Base-by-base conservation (phyloP, 768 basidiomycete species). In the Tubosaeta brunneosetosa region DNA sequence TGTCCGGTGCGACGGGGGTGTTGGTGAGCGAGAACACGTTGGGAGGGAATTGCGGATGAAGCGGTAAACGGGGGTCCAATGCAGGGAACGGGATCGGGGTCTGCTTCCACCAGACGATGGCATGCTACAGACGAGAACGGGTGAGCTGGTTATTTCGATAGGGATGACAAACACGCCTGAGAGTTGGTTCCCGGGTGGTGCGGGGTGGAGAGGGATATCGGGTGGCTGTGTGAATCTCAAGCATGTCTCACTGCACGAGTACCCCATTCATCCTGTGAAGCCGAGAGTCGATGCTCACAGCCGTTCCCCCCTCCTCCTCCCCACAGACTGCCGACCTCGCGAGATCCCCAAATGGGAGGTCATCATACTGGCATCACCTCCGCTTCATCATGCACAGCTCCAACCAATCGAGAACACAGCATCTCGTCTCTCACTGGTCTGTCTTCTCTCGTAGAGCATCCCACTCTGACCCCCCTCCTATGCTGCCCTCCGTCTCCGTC, bases 71-170 rank as follows among this genome's bases (percentile, higher is more conserved):
- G n/a, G n/a, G n/a, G n/a, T n/a, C n/a, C n/a, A n/a, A n/a, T n/a
- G n/a, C n/a, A n/a, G 79, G 86, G 49, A 91, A 74, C 8, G 83
- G 83, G 13, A 88, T 78, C 11, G 88, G 79, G 9, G 83, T 85
- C 1, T 86, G 83, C 70, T 88, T 89, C 88, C 89, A 91, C 87
- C 88, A 92, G n/a, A n/a, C 89, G 17, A 90, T 74, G 3, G 88
- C 86, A 64, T 86, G 83, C 83, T 75, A 53, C 26, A 47, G 34
- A 40, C 13, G 37, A 44, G n/a, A n/a, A n/a, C n/a, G n/a, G n/a
- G n/a, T n/a, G n/a, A n/a, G n/a, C n/a, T n/a, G n/a, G n/a, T n/a
- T n/a, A n/a, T n/a, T n/a, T n/a, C n/a, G n/a, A n/a, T n/a, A n/a
- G n/a, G n/a, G n/a, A n/a, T n/a, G n/a, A n/a, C n/a, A n/a, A n/a